These are phyloP conservation scores for Pontederia paniculata DNA, from an alignment of 176 grass and related monocot species.

Conservation along the genomic window DNA sequence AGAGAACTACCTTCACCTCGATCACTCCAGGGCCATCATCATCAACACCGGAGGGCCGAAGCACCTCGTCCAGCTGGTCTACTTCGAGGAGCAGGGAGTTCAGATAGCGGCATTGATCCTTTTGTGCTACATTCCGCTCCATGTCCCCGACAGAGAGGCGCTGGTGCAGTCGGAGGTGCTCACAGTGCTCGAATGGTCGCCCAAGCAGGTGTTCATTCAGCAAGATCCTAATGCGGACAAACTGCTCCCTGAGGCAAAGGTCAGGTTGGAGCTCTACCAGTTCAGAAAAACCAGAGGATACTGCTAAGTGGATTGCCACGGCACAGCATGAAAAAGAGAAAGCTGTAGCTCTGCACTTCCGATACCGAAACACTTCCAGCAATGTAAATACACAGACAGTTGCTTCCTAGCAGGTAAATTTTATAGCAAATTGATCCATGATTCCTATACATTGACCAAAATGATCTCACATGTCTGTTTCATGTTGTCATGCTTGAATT, in stretches of 20 bases:
- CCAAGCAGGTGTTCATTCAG: conserved; percentile 74
- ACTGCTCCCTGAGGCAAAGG: conserved; percentile 79
- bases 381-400: no score
- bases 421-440: no score
- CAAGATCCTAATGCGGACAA: conserved; percentile 55
- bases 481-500: no score
- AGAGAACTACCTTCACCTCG: conserved; percentile 66
- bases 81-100: conserved; percentile 75
- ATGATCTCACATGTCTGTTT: no score
- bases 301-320: conserved; percentile 15
- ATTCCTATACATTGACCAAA: no score
- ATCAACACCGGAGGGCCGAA: conserved; percentile 61
- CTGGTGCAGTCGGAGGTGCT: conserved; percentile 83
- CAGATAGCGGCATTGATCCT: conserved; percentile 69
- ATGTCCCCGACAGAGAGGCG: conserved; percentile 87
- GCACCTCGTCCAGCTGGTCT: conserved; percentile 90
- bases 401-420: no score
- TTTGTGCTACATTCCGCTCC: conserved; percentile 61
- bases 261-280: conserved; percentile 84
- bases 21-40: conserved; percentile 87
- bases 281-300: conserved; percentile 71
- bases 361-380: no score
- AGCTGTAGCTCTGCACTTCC: no score
- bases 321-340: no score
- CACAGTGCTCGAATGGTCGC: conserved; percentile 79